phyloP scores from a whole-genome alignment of 2,329 filamentous ascomycete species.

The Thelonectria rubi region DNA sequence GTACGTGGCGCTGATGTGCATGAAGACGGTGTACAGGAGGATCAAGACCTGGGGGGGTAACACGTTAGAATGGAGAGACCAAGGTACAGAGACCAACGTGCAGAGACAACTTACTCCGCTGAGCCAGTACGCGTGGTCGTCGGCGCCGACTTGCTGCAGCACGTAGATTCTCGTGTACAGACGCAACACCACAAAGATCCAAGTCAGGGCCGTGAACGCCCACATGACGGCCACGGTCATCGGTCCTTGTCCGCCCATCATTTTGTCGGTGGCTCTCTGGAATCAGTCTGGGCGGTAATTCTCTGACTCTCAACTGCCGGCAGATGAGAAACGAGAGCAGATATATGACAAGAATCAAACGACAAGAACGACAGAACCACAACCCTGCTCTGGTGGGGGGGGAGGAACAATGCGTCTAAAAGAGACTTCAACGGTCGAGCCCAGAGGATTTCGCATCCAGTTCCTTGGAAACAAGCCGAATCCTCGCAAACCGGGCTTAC shows the following conservation, averaged over 20 bases:
- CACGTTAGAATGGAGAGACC: neutral
- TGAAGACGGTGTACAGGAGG: constrained; percentile 44
- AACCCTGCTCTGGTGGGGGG: no score
- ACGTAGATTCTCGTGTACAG: constrained; percentile 48
- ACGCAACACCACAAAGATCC: constrained; percentile 47
- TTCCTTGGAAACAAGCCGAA: no score
- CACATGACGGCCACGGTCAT: constrained; percentile 40
- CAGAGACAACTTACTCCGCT: constrained; percentile 18
- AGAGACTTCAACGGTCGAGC: no score
- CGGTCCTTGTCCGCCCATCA: constrained; percentile 34
- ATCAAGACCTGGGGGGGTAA: constrained; percentile 28
- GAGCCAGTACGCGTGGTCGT: constrained; percentile 46
- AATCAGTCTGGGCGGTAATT: no score
- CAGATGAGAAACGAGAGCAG: no score
- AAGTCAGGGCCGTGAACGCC: constrained; percentile 34
- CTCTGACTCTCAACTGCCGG: no score
- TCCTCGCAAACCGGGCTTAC: no score
- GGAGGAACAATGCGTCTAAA: no score
- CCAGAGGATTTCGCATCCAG: no score
- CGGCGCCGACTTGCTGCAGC: constrained; percentile 42
- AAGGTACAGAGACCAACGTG: neutral
- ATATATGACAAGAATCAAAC: no score
- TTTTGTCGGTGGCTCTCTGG: constrained; percentile 5
- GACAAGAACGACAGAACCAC: neutral
- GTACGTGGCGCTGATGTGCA: constrained; percentile 40